Base-by-base conservation (phyloP, 2,329 filamentous ascomycete species). In the Parastagonospora nodorum region DNA sequence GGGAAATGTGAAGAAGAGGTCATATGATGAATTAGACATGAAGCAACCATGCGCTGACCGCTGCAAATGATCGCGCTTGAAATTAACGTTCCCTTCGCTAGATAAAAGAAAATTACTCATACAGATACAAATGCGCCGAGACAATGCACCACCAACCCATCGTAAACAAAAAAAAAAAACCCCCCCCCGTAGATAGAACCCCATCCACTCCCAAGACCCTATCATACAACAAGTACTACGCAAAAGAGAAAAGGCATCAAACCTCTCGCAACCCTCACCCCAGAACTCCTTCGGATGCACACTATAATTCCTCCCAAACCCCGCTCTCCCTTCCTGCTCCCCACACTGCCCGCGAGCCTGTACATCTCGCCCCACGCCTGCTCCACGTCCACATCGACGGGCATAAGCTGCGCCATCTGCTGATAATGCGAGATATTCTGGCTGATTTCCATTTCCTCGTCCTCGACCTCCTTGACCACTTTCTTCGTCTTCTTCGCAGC, bases 351-450 rank as follows among this genome's bases (percentile, higher is more conserved):
- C 9, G 32, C 52, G 27, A 24, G 45, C n/a, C 41, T 53, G 30
- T 60, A 60, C 8, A 51, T 40, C 19, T 53, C 54, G 5, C 45
- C 24, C 67, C 66, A 71, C 2, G 58, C 35, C 4, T 64, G 58
- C 15, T 68, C 59, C 1, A 69, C 65, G 1, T 65, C 64, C 4
- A 68, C 58, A 19, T 68, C 59, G 1, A 69, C 65, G 1, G 66
- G 65, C 4, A 68, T 47, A 1, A 69, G 40, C 4, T 56, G 48
- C 5, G 65, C 58, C 66, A 65, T 66, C 47, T 71, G 64, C 44
- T 69, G 48, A 37, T 66, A 67, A 42, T 68, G 56, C 33, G 35
- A 32, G 1, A 68, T 35, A n/a, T 37, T 58, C 6, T 48, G 49
- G 8, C 44, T 37, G 2, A 51, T 55, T 15, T 60, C 53, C 7